phyloP scores from a whole-genome alignment of 768 basidiomycete species.

The Mycena filopes region DNA sequence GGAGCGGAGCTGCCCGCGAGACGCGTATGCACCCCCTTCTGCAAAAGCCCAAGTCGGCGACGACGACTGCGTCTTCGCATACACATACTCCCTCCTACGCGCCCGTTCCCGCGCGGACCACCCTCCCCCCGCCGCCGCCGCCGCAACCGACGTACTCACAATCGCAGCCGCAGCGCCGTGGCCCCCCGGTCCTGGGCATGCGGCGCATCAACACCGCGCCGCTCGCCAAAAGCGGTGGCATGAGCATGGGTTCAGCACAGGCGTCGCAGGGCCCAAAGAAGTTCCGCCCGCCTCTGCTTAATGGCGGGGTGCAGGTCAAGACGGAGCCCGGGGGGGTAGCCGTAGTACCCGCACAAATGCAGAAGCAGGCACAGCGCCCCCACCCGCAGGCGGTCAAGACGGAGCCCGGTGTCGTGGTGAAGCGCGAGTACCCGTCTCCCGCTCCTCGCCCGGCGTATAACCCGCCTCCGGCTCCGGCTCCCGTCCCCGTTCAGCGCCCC shows the following conservation, averaged over 20 bases:
- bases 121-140: background rate
- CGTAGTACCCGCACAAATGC: no score
- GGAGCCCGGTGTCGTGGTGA: background rate
- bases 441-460: no score
- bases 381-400: background rate
- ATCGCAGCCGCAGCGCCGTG: slow-evolving; percentile 16
- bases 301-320: slow-evolving; percentile 1
- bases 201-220: slow-evolving; percentile 27
- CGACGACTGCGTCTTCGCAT: background rate
- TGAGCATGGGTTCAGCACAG: background rate
- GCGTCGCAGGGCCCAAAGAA: slow-evolving; percentile 13
- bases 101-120: background rate
- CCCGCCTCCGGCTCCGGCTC: no score
- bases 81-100: background rate
- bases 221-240: background rate
- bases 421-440: background rate
- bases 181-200: slow-evolving; percentile 30
- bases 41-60: background rate
- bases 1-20: slow-evolving; percentile 1
- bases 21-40: slow-evolving; percentile 20
- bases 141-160: no score
- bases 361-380: no score
- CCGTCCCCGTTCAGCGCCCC: background rate
- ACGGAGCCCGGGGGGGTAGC: background rate
- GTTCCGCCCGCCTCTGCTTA: slow-evolving; percentile 22